Evolutionary conservation across 768 basidiomycete species (phyloP).

Genomic region (Phylloporus rhodoxanthus): DNA sequence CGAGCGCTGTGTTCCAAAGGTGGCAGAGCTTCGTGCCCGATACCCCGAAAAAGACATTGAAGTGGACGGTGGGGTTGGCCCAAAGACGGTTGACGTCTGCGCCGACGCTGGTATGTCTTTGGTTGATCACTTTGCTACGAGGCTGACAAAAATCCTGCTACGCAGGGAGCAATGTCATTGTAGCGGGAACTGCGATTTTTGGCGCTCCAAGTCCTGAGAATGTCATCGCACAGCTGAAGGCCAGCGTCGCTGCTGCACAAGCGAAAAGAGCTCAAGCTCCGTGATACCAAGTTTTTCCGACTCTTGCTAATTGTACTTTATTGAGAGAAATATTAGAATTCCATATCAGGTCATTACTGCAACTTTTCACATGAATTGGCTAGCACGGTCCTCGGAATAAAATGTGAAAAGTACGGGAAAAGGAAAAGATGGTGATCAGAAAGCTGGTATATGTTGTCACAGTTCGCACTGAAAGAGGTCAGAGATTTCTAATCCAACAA

Average conservation of each 20-base stretch:
- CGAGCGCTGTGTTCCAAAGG: slow-evolving; percentile 88
- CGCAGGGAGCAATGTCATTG: slow-evolving; percentile 93
- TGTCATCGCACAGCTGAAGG: slow-evolving; percentile 70
- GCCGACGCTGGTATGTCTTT: slow-evolving; percentile 71
- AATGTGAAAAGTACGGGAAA: slow-evolving; percentile 21
- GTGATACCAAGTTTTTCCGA: slow-evolving; percentile 1
- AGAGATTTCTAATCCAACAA: slow-evolving; percentile 30
- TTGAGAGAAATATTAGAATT: slow-evolving; percentile 21
- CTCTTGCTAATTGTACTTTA: background rate
- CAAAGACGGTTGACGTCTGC: slow-evolving; percentile 80
- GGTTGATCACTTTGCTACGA: background rate
- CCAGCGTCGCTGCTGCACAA: slow-evolving; percentile 63
- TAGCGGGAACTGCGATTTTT: slow-evolving; percentile 96
- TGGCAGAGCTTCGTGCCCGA: slow-evolving; percentile 78
- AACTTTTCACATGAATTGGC: slow-evolving; percentile 9
- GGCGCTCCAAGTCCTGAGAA: slow-evolving; percentile 68
- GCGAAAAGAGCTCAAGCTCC: slow-evolving; percentile 31
- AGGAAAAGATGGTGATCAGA: slow-evolving; percentile 22
- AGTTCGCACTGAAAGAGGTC: slow-evolving; percentile 22
- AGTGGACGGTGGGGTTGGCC: slow-evolving; percentile 97
- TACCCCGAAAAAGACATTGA: slow-evolving; percentile 96
- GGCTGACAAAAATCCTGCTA: background rate
- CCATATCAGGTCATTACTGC: slow-evolving; percentile 17
- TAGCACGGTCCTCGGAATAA: slow-evolving; percentile 17
- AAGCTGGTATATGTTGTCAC: slow-evolving; percentile 27